Percentiles rank a stretch among this genome's conserved stretches.
Conservation (phyloP, 768 basidiomycete genomes). For the Leccinum obscurum region DNA sequence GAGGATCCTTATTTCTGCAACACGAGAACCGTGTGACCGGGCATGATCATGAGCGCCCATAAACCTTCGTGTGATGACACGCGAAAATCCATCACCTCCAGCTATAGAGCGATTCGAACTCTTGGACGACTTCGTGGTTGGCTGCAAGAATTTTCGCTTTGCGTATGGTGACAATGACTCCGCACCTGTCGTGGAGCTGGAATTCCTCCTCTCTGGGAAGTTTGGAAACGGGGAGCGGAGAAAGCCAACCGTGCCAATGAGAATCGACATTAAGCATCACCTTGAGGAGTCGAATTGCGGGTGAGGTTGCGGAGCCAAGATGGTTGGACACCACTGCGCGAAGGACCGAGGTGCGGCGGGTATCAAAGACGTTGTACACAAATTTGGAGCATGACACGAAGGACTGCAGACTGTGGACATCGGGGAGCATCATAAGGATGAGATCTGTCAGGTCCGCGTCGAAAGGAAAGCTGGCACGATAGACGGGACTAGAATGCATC, state of each 20-base stretch:
- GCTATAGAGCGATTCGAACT: conserved; percentile 20
- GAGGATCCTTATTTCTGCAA: conserved; percentile 39
- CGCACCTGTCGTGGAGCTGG: neutral
- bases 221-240: conserved; percentile 7
- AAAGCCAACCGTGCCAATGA: conserved; percentile 16
- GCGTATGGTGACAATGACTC: conserved; percentile 6
- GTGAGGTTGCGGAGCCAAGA: conserved; percentile 6
- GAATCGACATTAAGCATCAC: conserved; percentile 12
- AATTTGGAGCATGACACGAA: conserved; percentile 20
- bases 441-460: conserved; percentile 16
- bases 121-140: conserved; percentile 16
- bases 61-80: neutral
- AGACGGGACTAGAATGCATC: neutral
- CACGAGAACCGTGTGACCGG: neutral
- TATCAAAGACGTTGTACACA: conserved; percentile 16
- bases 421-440: conserved; percentile 11
- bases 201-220: conserved; percentile 18
- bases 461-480: conserved; percentile 6
- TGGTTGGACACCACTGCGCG: conserved; percentile 16
- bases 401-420: conserved; percentile 11
- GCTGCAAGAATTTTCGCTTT: conserved; percentile 13
- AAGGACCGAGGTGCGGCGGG: conserved; percentile 14
- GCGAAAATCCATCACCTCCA: conserved; percentile 19
- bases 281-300: conserved; percentile 20
- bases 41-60: conserved; percentile 6